phyloP scores from a whole-genome alignment of 2,329 filamentous ascomycete species.

The Xylaria sp. region DNA sequence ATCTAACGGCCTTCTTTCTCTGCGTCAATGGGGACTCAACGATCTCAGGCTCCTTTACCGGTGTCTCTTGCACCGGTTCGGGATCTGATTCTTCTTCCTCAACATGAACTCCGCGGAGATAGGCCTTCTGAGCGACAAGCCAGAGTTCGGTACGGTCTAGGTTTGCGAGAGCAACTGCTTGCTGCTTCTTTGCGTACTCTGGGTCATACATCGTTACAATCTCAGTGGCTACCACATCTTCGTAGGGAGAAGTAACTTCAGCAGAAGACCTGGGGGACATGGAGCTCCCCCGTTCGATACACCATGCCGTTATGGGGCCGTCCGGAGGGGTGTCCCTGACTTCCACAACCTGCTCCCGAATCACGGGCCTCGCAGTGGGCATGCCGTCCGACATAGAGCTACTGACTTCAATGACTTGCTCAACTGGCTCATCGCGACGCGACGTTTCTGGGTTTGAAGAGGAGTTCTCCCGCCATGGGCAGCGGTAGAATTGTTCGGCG shows the following conservation, averaged over 20 bases:
- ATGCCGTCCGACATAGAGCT: constrained; percentile 48
- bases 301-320: constrained; percentile 28
- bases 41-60: constrained; percentile 24
- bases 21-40: constrained; percentile 26
- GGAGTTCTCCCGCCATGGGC: constrained; percentile 60
- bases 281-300: constrained; percentile 26
- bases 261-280: constrained; percentile 31
- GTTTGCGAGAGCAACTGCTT: constrained; percentile 64
- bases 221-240: constrained; percentile 57
- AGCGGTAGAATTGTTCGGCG: constrained; percentile 86
- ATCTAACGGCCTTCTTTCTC: constrained; percentile 71
- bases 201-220: constrained; percentile 69
- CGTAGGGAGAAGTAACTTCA: constrained; percentile 39
- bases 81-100: constrained; percentile 38
- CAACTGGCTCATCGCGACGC: constrained; percentile 47
- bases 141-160: constrained; percentile 81
- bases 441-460: constrained; percentile 31
- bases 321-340: constrained; percentile 28
- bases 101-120: constrained; percentile 62
- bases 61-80: constrained; percentile 33
- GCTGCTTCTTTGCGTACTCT: constrained; percentile 67
- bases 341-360: constrained; percentile 38
- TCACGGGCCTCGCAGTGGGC: constrained; percentile 56
- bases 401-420: constrained; percentile 52
- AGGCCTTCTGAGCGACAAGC: constrained; percentile 76